Base-by-base conservation (phyloP, 208 protist species). In the Porcisia hertigi region DNA sequence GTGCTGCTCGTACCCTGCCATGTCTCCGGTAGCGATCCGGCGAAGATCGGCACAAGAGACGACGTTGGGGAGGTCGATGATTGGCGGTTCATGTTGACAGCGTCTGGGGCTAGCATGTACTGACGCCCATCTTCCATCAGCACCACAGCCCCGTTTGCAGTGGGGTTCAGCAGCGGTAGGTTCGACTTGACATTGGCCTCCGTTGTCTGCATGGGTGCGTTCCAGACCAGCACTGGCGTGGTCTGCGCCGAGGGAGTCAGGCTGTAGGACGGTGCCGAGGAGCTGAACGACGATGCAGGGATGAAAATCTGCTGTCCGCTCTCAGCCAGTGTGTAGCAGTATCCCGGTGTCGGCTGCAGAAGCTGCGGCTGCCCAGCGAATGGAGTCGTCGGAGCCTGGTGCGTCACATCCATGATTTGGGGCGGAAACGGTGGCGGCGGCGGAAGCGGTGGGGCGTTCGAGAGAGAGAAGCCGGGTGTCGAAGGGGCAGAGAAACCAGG, bases 301-400 rank as follows among this genome's bases (percentile, higher is more conserved):
- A 88, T 77, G 58, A 86, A 85, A 53, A 88, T 81, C 36, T 85
- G 72, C 64, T 88, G 84, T 9, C 84, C 81, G 55, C 76, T 80
- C 20, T 81, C 83, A 25, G 59, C 69, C 5, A 88, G 60, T 4
- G 73, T 85, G 75, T 83, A 88, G 77, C 80, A 88, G 80, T 83
- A 85, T 3, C 74, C 77, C 11, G 84, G 77, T 12, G 76, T 81
- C 30, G 84, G 65, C 59, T 79, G 78, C 30, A 83, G 79, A 1
- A 86, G 73, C 23, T 76, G 73, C 69, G 47, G 70, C 12, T 70
- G 74, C 65, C 83, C 65, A 16, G 83, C 70, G 55, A 71, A 79
- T 2, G 69, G 30, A 5, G 53, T 53, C 49, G 70, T 63, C 18
- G 59, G 57, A 45, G 41, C 2, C 34, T 30, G 49, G 6, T 39